phyloP scores from a whole-genome alignment of 2,329 filamentous ascomycete species.

The Rutstroemia sydowiana region DNA sequence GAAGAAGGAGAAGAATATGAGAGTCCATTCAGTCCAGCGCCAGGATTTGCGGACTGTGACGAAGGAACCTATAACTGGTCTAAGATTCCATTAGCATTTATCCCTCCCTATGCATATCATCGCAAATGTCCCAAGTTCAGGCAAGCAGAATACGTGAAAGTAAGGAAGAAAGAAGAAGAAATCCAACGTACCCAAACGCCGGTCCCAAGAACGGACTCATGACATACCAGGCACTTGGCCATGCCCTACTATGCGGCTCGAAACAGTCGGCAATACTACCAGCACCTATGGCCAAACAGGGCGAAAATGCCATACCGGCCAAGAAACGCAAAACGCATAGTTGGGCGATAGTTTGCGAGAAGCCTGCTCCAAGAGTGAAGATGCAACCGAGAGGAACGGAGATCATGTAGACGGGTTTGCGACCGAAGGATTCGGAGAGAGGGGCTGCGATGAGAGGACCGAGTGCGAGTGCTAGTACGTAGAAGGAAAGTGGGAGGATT shows the following conservation, averaged over 20 bases:
- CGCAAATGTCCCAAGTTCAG: too few relatives aligned
- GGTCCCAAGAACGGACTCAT: slow-evolving; percentile 47
- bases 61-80: slow-evolving; percentile 35
- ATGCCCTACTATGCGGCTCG: slow-evolving; percentile 34
- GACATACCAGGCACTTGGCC: slow-evolving; percentile 39
- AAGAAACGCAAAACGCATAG: slow-evolving; percentile 41
- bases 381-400: slow-evolving; percentile 45
- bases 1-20: slow-evolving; percentile 41
- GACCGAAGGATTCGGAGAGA: slow-evolving; percentile 51
- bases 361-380: slow-evolving; percentile 55
- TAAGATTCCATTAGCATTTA: slow-evolving; percentile 5
- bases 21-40: slow-evolving; percentile 47
- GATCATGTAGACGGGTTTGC: slow-evolving; percentile 34
- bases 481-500: slow-evolving; percentile 16
- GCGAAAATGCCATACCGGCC: slow-evolving; percentile 38
- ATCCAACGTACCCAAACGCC: slow-evolving; percentile 42
- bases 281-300: slow-evolving; percentile 35
- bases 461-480: slow-evolving; percentile 55
- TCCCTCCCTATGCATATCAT: too few relatives aligned
- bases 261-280: slow-evolving; percentile 46
- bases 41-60: slow-evolving; percentile 39
- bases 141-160: too few relatives aligned
- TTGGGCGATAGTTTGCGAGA: slow-evolving; percentile 43
- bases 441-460: slow-evolving; percentile 55
- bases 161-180: too few relatives aligned